Evolutionary conservation across 1,284 basidiomycete genomes (phyloP).

Genomic region (Farysia itapuensis): DNA sequence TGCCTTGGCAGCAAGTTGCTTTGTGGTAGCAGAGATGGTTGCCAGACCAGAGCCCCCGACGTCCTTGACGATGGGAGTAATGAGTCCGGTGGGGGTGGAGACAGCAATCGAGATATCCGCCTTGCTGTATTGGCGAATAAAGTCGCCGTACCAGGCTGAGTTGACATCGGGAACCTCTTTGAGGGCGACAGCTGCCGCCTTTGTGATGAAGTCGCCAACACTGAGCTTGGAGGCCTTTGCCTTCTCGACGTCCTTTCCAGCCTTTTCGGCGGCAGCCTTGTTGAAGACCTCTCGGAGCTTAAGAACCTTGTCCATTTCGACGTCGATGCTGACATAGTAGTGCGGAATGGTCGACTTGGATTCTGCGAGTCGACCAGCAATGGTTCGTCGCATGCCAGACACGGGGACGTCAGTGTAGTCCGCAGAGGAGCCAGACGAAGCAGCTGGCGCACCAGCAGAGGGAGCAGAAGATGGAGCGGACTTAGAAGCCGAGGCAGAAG

Average conservation of each 20-base stretch:
- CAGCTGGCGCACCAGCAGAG: conserved; percentile 16
- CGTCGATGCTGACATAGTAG: conserved; percentile 92
- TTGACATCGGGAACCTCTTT: conserved; percentile 96
- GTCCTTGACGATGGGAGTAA: conserved; percentile 96
- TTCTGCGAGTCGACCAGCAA: conserved; percentile 85
- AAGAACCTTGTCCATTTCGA: conserved; percentile 94
- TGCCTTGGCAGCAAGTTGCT: conserved; percentile 88
- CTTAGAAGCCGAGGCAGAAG: conserved; percentile 41
- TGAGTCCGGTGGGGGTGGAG: conserved; percentile 90
- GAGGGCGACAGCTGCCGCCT: conserved; percentile 87
- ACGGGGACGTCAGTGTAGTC: conserved; percentile 90
- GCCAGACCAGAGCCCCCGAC: conserved; percentile 88
- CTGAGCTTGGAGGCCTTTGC: conserved; percentile 83
- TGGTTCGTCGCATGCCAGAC: conserved; percentile 90
- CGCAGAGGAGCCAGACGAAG: conserved; percentile 60
- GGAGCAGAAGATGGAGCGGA: conserved; percentile 14
- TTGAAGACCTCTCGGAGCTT: conserved; percentile 97
- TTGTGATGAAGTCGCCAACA: conserved; percentile 98
- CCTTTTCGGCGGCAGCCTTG: conserved; percentile 62
- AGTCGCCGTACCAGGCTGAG: conserved; percentile 94
- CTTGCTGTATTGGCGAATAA: conserved; percentile 94
- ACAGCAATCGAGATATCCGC: conserved; percentile 97
- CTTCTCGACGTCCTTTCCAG: conserved; percentile 64
- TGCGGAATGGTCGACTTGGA: conserved; percentile 94
- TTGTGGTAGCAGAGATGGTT: conserved; percentile 86